phyloP scores from a whole-genome alignment of 2,329 filamentous ascomycete species.

The Trichoderma endophyticum region DNA sequence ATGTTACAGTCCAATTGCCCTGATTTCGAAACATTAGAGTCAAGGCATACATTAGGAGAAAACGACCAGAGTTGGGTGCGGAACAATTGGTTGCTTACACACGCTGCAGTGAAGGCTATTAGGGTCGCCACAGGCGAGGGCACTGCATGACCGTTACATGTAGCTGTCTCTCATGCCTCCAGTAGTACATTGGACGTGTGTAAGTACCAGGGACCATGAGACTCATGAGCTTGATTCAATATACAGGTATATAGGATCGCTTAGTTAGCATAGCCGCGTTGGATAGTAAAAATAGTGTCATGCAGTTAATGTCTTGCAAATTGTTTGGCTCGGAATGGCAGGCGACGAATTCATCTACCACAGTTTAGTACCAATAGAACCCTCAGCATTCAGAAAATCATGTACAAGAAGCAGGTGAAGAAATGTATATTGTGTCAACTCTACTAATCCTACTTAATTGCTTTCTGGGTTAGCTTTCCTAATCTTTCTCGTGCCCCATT shows the following conservation, averaged over 20 bases:
- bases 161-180: no score
- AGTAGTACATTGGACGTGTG: no score
- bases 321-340: not conserved
- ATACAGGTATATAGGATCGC: not conserved
- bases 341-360: not conserved
- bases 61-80: not conserved
- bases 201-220: not conserved
- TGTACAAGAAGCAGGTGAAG: not conserved
- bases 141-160: not conserved
- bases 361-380: not conserved
- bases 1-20: not conserved
- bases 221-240: not conserved
- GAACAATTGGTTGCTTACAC: not conserved
- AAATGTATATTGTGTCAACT: no score
- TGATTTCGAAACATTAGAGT: not conserved
- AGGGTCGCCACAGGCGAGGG: not conserved
- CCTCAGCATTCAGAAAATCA: not conserved
- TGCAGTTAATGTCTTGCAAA: not conserved
- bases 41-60: not conserved
- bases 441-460: no score
- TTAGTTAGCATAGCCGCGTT: not conserved
- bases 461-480: no score
- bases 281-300: no score
- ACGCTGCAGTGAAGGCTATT: not conserved
- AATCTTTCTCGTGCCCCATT: no score